Evolutionary conservation across 2,329 filamentous ascomycete genomes (phyloP).

Genomic region (Chaetomium olivaceum): DNA sequence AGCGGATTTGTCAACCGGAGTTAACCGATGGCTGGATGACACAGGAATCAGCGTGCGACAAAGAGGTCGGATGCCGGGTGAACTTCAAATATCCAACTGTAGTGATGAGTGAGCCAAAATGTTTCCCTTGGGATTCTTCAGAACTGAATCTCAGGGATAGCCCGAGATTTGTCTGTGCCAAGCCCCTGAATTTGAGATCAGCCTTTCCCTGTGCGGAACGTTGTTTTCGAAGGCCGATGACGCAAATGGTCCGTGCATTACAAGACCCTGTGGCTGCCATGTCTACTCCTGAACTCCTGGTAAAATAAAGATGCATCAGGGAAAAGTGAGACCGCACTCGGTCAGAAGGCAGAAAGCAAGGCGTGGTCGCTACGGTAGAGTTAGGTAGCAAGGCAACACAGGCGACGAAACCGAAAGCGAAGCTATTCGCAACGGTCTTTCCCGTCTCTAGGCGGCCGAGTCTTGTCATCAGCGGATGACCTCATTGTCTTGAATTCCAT

Average conservation of each 20-base stretch:
- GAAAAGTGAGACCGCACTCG: not conserved
- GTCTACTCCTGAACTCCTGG: not conserved
- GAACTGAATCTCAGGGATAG: not conserved
- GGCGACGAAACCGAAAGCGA: not conserved
- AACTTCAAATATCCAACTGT: not conserved
- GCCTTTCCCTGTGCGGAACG: constrained; percentile 7
- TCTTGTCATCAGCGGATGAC: constrained; percentile 1
- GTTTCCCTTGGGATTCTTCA: not conserved
- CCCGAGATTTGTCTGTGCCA: constrained; percentile 11
- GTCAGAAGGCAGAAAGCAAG: not conserved
- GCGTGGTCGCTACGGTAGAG: not conserved
- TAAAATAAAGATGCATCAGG: too few relatives aligned
- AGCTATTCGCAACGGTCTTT: constrained; percentile 16
- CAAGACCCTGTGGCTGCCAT: not conserved
- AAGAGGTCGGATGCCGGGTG: not conserved
- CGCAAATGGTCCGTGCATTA: constrained; percentile 25
- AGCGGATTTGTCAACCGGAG: constrained; percentile 20
- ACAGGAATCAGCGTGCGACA: not conserved
- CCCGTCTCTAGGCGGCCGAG: not conserved
- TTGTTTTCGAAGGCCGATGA: constrained; percentile 23
- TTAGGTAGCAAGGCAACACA: not conserved
- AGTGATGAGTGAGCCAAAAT: constrained; percentile 1
- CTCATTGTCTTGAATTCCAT: constrained; percentile 13
- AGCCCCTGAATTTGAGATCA: constrained; percentile 20
- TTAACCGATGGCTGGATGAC: not conserved